phyloP scores from a whole-genome alignment of 169 alveolate species.

The Sarcocystis neurona region DNA sequence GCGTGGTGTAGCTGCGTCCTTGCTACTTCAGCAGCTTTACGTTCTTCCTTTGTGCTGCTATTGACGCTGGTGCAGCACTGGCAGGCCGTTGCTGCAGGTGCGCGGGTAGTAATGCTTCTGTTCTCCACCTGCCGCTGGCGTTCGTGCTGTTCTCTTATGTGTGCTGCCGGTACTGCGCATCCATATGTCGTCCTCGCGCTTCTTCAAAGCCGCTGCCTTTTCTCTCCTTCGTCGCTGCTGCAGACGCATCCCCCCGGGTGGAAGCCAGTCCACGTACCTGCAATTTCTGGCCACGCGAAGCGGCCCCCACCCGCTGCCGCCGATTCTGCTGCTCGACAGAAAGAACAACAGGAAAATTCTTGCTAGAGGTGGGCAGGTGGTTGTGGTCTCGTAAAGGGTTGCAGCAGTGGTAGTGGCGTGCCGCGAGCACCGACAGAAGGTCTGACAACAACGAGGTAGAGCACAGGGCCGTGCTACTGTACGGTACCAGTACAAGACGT shows the following conservation, averaged over 20 bases:
- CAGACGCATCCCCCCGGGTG: slow-evolving; percentile 44
- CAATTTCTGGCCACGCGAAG: slow-evolving; percentile 57
- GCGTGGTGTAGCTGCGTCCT: no score
- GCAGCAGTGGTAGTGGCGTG: no score
- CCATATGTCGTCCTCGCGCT: neutral
- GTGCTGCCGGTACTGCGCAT: neutral
- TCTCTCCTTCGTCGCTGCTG: neutral
- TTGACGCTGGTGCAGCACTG: neutral
- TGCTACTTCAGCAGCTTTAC: no score
- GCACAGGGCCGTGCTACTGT: no score
- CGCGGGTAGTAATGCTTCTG: neutral
- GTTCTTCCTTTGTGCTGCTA: no score
- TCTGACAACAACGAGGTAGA: no score
- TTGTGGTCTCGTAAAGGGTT: slow-evolving; percentile 3
- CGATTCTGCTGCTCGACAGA: slow-evolving; percentile 38
- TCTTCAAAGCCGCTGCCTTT: neutral
- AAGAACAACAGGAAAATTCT: slow-evolving; percentile 29
- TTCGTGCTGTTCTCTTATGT: neutral
- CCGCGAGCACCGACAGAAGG: no score
- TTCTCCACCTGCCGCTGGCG: neutral
- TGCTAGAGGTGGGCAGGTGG: slow-evolving; percentile 51
- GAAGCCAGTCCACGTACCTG: slow-evolving; percentile 51
- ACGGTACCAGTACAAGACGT: no score
- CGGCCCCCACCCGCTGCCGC: slow-evolving; percentile 51
- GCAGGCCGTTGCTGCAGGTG: neutral